Base-by-base conservation (phyloP, 2,329 filamentous ascomycete genomes). In the Ceratocystis diversiconidia region DNA sequence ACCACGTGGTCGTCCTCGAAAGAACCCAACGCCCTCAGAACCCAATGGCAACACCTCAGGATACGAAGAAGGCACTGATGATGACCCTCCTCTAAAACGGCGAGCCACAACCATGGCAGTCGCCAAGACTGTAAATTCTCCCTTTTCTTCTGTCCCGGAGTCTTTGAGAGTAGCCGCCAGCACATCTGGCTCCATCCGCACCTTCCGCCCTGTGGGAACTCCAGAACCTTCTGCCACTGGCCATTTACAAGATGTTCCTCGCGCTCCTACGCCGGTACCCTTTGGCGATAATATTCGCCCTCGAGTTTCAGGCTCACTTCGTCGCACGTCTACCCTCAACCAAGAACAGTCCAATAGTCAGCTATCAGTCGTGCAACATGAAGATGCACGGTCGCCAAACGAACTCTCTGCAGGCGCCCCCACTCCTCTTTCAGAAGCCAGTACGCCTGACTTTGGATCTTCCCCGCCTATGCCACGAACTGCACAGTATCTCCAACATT, bases 131-230 rank as follows among this genome's bases (percentile, higher is more conserved):
- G 85, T 86, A 62, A 87, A 84, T 70, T 83, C 81, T 68, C 84
- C 83, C 25, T 88, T 96, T 71, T 88, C 87, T 63, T 81, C 83
- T 48, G 85, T 85, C 36, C 83, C 85, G 8, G 90, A 94, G 61
- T 95, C 90, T 2, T 79, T 97, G 30, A 84, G 92, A 61, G 90
- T 96, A n/a, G 87, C 89, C 68, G 92, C 92, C 60, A 95, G 90
- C 73, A 95, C 89, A 17, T 88, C 92, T 57, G 90, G 90, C 52
- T 96, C 92, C 4, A 80, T 97, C 67, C 88, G 92, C 55, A 87
- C 86, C 61, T 88, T 96, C 73, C 84, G 91, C 57, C 92, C 92
- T 3, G 81, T 89, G 66, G 79, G 81, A 41, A 76, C 80, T 28
- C 79, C 81, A 32, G 77, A 79, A 19, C 73, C 74, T 3, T 72